Base-by-base conservation (phyloP, 805 yeast species). In the Schwanniomyces sp. region DNA sequence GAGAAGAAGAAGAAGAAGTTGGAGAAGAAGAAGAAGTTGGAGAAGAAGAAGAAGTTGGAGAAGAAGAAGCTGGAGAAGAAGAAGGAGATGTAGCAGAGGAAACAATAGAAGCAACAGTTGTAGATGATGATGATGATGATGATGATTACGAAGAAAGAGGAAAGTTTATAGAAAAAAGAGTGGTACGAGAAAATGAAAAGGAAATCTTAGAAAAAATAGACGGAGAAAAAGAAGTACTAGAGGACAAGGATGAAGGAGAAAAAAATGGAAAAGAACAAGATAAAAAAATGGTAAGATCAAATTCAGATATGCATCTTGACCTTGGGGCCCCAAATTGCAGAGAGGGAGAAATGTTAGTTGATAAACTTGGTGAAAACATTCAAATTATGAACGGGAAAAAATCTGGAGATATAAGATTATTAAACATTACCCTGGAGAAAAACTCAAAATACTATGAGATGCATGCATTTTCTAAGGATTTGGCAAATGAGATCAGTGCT, bases 211-310 rank as follows among this genome's bases (percentile, higher is more conserved):
- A 45, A 44, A 26, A 38, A 25, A 26, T 14, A 34, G 44, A 16
- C 11, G 34, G 39, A 44, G 29, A 36, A 37, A 30, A 37, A 38
- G 49, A 45, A 32, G 49, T 27, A 36, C 46, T 45, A 42, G 36
- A 18, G 36, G 30, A 28, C 6, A 34, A 38, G 27, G 44, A 18
- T 12, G 47, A 49, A 34, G 21, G 12, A 24, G 40, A 34, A 38
- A 40, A 46, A 17, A 16, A 34, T 11, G 41, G 32, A 10, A 29
- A 41, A 25, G 43, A 37, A 27, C 6, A 29, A 29, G 43, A 38
- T 16, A 8, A 38, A 18, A 38, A 38, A 4, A 21, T 21, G 24
- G 24, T n/a, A 5, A 21, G 24, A 21, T 21, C 24, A 21, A 21
- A 21, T 21, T 21, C 24, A 21, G 24, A 21, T 21, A 21, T 21